Percentiles rank a stretch among this genome's conserved stretches.
Conservation (phyloP, 805 yeast genomes). For the Wickerhamomyces bovis region DNA sequence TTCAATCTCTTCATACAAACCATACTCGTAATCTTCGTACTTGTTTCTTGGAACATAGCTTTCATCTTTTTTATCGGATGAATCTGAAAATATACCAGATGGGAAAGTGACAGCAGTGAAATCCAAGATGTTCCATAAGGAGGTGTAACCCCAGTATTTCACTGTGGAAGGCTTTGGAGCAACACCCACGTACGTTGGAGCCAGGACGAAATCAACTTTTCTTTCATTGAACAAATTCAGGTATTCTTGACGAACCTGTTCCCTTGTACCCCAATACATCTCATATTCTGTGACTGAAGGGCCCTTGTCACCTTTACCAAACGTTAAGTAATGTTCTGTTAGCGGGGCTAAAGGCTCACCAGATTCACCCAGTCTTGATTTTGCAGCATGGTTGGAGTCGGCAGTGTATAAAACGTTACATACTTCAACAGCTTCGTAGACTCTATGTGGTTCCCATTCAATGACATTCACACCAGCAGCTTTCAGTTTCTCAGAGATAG, state of each 20-base stretch:
- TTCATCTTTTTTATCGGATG: slow-evolving; percentile 42
- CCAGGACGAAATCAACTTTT: slow-evolving; percentile 57
- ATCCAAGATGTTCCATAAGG: slow-evolving; percentile 68
- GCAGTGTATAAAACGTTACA: slow-evolving; percentile 49
- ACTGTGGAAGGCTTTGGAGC: slow-evolving; percentile 64
- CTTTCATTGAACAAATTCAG: slow-evolving; percentile 44
- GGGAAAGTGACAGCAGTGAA: slow-evolving; percentile 62
- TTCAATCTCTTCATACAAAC: slow-evolving; percentile 34
- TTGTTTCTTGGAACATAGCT: slow-evolving; percentile 16
- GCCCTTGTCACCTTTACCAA: slow-evolving; percentile 50
- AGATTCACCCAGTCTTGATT: slow-evolving; percentile 43
- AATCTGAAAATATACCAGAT: slow-evolving; percentile 37
- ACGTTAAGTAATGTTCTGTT: slow-evolving; percentile 54
- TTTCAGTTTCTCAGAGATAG: slow-evolving; percentile 46
- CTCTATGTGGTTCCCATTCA: slow-evolving; percentile 51
- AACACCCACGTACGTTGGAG: slow-evolving; percentile 63
- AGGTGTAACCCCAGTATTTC: slow-evolving; percentile 76
- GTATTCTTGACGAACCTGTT: slow-evolving; percentile 52
- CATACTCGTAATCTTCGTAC: slow-evolving; percentile 21
- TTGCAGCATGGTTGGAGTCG: slow-evolving; percentile 63
- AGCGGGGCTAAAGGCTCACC: slow-evolving; percentile 68
- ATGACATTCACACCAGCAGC: slow-evolving; percentile 55
- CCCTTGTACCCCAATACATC: slow-evolving; percentile 49
- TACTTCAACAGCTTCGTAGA: slow-evolving; percentile 52
- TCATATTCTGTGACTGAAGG: slow-evolving; percentile 48